Conservation (phyloP, 768 basidiomycete genomes). For the Hericium alpestre region DNA sequence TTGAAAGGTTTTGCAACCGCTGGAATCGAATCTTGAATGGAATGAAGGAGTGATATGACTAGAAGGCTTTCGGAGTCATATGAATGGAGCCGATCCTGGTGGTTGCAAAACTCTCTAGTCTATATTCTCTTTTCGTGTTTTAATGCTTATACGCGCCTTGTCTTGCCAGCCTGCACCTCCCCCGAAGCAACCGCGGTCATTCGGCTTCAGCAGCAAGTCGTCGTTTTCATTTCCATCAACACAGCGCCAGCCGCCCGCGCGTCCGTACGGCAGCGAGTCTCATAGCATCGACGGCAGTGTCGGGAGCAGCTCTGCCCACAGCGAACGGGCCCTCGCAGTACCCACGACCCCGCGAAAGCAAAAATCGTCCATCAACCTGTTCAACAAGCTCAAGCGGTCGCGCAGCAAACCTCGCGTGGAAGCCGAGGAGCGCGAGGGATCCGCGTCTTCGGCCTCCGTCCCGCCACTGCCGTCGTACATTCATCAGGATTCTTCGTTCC, state of each 20-base stretch:
- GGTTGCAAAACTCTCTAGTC: background rate
- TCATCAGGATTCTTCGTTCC: slow-evolving; percentile 13
- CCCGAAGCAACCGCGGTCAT: slow-evolving; percentile 25
- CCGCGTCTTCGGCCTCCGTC: slow-evolving; percentile 16
- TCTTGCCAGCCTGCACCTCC: slow-evolving; percentile 31
- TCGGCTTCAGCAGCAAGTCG: slow-evolving; percentile 30
- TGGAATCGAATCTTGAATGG: background rate
- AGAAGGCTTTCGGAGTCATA: too few species aligned
- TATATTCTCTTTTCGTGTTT: background rate
- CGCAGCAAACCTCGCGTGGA: slow-evolving; percentile 30
- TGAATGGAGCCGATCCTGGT: background rate
- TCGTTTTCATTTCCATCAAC: slow-evolving; percentile 23
- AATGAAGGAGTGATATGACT: background rate
- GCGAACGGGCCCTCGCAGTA: slow-evolving; percentile 11
- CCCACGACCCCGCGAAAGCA: slow-evolving; percentile 32
- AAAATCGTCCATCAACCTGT: slow-evolving; percentile 35
- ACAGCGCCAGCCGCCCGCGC: slow-evolving; percentile 13
- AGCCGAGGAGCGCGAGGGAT: slow-evolving; percentile 27
- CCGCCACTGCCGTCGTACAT: slow-evolving; percentile 8
- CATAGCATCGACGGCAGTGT: slow-evolving; percentile 14
- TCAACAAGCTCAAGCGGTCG: slow-evolving; percentile 30
- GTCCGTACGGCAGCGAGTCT: slow-evolving; percentile 20
- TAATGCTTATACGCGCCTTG: background rate
- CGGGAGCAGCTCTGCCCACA: slow-evolving; percentile 25
- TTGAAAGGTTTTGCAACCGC: too few species aligned